Evolutionary conservation across 345 rosid species (phyloP).

Genomic region (Hibiscus tridactylites): DNA sequence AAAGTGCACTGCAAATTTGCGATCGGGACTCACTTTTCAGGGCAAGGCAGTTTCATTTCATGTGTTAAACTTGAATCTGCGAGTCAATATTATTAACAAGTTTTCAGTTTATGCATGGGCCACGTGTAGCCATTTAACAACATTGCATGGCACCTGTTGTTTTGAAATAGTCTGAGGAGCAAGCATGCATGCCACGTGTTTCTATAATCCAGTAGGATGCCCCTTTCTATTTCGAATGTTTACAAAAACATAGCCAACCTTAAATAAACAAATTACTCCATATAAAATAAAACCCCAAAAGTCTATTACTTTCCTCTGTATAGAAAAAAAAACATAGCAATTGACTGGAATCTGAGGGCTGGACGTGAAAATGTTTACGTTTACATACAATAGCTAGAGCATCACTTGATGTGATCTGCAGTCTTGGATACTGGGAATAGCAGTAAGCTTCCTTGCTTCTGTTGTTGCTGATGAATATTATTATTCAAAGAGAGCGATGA

Average conservation of each 20-base stretch:
- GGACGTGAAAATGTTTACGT: not conserved
- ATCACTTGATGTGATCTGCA: slow-evolving; percentile 11
- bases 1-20: not conserved
- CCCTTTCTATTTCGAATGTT: not conserved
- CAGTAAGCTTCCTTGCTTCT: slow-evolving; percentile 11
- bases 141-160: not conserved
- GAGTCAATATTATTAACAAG: not conserved
- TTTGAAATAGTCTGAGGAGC: not conserved
- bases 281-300: not conserved
- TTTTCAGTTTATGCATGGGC: not conserved
- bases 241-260: not conserved
- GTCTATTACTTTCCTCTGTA: not conserved
- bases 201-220: not conserved
- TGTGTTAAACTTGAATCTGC: not conserved
- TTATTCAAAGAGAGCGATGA: slow-evolving; percentile 2
- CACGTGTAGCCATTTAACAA: not conserved
- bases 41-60: not conserved
- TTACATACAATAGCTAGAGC: not conserved
- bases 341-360: not conserved
- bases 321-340: not conserved
- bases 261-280: not conserved
- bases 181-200: not conserved
- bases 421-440: slow-evolving; percentile 17
- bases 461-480: slow-evolving; percentile 7
- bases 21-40: not conserved